Conservation (phyloP, 2,329 filamentous ascomycete genomes). For the Verticillium nonalfalfae region DNA sequence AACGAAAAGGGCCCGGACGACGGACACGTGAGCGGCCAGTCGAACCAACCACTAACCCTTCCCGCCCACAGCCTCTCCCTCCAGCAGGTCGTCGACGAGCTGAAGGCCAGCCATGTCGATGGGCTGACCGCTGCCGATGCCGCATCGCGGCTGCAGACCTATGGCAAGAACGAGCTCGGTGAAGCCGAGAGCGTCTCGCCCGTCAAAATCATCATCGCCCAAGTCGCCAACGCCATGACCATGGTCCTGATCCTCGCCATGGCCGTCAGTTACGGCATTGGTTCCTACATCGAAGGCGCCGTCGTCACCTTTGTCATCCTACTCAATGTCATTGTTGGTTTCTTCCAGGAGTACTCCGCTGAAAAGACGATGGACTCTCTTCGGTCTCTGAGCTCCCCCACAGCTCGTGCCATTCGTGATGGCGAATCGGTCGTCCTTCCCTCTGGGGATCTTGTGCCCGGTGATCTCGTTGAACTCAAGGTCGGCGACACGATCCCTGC, state of each 20-base stretch:
- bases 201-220: slow-evolving; percentile 52
- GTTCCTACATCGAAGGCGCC: slow-evolving; percentile 48
- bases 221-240: slow-evolving; percentile 62
- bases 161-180: slow-evolving; percentile 54
- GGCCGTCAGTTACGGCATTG: slow-evolving; percentile 44
- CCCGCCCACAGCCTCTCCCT: slow-evolving; percentile 52
- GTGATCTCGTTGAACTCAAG: slow-evolving; percentile 52
- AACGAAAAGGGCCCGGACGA: not conserved
- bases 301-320: slow-evolving; percentile 45
- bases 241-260: slow-evolving; percentile 50
- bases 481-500: slow-evolving; percentile 37
- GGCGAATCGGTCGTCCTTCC: slow-evolving; percentile 43
- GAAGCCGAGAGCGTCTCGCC: slow-evolving; percentile 48
- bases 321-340: slow-evolving; percentile 47
- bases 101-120: slow-evolving; percentile 45
- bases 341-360: slow-evolving; percentile 48
- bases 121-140: slow-evolving; percentile 48
- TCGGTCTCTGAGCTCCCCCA: slow-evolving; percentile 41
- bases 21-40: slow-evolving; percentile 21
- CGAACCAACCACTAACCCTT: slow-evolving; percentile 38
- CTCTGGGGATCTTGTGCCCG: slow-evolving; percentile 47
- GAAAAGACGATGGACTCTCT: slow-evolving; percentile 50
- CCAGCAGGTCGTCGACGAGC: slow-evolving; percentile 41
- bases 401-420: slow-evolving; percentile 41
- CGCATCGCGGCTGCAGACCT: slow-evolving; percentile 42